Evolutionary conservation across 805 yeast genomes (phyloP).

Genomic region (Monosporozyma servazzii): DNA sequence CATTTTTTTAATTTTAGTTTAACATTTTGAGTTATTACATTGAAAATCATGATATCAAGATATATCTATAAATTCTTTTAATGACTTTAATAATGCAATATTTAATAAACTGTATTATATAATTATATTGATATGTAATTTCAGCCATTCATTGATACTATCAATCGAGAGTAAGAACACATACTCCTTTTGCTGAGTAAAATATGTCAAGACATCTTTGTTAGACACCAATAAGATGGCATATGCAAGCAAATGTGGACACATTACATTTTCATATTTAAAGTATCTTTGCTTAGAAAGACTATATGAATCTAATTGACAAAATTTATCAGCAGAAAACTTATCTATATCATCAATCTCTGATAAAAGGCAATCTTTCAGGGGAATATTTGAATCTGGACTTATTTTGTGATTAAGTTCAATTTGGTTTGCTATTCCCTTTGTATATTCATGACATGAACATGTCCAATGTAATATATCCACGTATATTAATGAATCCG

Average conservation of each 20-base stretch:
- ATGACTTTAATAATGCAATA: too few species aligned
- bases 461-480: constrained; percentile 28
- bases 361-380: constrained; percentile 6
- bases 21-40: too few species aligned
- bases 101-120: too few species aligned
- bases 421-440: constrained; percentile 12
- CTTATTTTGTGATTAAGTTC: neutral
- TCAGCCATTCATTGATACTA: constrained; percentile 30
- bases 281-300: constrained; percentile 21
- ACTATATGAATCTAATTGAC: constrained; percentile 22
- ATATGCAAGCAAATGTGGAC: constrained; percentile 29
- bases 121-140: constrained; percentile 28
- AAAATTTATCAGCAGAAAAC: constrained; percentile 23
- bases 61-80: too few species aligned
- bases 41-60: too few species aligned
- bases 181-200: constrained; percentile 12
- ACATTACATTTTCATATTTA: constrained; percentile 18
- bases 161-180: constrained; percentile 20
- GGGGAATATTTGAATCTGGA: neutral
- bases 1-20: too few species aligned
- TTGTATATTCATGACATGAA: constrained; percentile 26
- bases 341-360: constrained; percentile 14
- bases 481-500: constrained; percentile 19
- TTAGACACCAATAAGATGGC: constrained; percentile 21
- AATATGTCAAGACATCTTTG: constrained; percentile 14